These are phyloP conservation scores for Pseudonitzschia multiseries DNA, from an alignment of 108 stramenopile species.

Conservation along the genomic window DNA sequence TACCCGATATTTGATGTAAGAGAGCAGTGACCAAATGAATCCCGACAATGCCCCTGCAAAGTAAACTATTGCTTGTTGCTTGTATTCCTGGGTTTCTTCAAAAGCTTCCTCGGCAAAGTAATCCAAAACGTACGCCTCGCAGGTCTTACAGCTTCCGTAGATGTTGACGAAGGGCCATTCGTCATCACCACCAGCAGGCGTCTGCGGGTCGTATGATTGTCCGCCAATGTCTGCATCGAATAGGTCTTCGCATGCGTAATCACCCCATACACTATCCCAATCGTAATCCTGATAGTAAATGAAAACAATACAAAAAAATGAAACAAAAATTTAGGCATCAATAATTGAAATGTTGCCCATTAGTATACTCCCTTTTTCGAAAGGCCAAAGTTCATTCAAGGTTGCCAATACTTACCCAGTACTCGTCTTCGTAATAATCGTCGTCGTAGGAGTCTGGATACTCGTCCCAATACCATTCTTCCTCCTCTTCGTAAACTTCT, in stretches of 20 bases:
- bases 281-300: constrained; percentile 12
- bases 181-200: constrained; percentile 41
- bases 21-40: constrained; percentile 24
- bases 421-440: constrained; percentile 38
- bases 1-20: constrained; percentile 30
- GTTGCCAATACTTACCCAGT: constrained; percentile 25
- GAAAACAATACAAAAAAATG: background rate
- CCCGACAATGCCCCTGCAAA: constrained; percentile 24
- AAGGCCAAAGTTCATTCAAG: background rate
- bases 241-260: constrained; percentile 49
- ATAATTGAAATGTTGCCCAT: background rate
- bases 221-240: constrained; percentile 38
- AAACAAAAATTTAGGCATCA: background rate
- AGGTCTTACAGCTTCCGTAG: constrained; percentile 49
- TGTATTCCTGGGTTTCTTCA: constrained; percentile 33
- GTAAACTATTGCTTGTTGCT: constrained; percentile 31
- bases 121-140: constrained; percentile 49
- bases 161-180: constrained; percentile 48
- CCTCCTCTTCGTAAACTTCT: constrained; percentile 23
- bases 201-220: constrained; percentile 10
- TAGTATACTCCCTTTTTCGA: background rate
- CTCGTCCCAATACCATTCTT: constrained; percentile 42
- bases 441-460: constrained; percentile 30
- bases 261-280: constrained; percentile 54
- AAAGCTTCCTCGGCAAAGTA: constrained; percentile 51